phyloP scores from a whole-genome alignment of 2,329 filamentous ascomycete species.

The Coniochaeta hoffmannii region DNA sequence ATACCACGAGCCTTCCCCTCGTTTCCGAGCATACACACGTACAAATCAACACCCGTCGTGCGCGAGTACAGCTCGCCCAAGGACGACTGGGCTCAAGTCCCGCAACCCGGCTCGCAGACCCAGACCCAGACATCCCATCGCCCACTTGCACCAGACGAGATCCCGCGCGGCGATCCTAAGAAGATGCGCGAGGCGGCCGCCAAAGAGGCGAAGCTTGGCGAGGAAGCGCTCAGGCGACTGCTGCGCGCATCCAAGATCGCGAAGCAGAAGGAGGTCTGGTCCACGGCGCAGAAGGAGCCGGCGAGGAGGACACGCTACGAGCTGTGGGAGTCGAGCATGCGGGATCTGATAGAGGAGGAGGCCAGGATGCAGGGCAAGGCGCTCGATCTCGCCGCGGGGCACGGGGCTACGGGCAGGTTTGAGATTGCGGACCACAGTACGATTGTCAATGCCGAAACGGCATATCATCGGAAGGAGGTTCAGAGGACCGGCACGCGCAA shows the following conservation, averaged over 20 bases:
- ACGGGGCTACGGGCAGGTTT: constrained; percentile 26
- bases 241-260: constrained; percentile 57
- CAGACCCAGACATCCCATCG: constrained; percentile 7
- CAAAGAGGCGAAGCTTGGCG: constrained; percentile 52
- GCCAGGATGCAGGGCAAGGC: constrained; percentile 10
- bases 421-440: constrained; percentile 58
- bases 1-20: constrained; percentile 53
- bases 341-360: constrained; percentile 39
- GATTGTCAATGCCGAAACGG: constrained; percentile 52
- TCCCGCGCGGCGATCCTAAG: constrained; percentile 40
- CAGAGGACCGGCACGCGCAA: constrained; percentile 37
- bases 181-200: constrained; percentile 54
- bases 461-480: constrained; percentile 46
- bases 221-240: constrained; percentile 52
- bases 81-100: constrained; percentile 18
- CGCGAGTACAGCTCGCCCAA: constrained; percentile 24
- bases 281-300: constrained; percentile 43
- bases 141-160: constrained; percentile 27
- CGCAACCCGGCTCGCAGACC: constrained; percentile 5
- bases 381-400: constrained; percentile 20
- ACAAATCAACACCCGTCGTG: constrained; percentile 48
- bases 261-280: constrained; percentile 56
- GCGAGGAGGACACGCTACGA: constrained; percentile 48
- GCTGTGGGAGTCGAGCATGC: constrained; percentile 56
- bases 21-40: constrained; percentile 59